These are phyloP conservation scores for Podaxis sp. DNA, from an alignment of 768 basidiomycete genomes.

Conservation along the genomic window DNA sequence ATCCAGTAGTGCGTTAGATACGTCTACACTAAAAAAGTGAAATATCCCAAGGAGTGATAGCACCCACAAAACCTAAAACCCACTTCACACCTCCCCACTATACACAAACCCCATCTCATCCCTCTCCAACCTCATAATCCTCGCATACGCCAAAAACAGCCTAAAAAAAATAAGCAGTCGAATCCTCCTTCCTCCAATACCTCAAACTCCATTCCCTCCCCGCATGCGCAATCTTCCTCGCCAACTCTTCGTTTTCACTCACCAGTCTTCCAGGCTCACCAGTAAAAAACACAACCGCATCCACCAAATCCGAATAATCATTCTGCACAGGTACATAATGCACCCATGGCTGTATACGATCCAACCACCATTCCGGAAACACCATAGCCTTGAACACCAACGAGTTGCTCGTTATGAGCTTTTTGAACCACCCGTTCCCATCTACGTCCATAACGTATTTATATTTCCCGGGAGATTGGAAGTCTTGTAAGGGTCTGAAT, in stretches of 20 bases:
- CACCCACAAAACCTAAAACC: neutral
- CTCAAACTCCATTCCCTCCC: constrained; percentile 54
- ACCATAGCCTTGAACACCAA: constrained; percentile 61
- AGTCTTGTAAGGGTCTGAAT: constrained; percentile 40
- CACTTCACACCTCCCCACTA: neutral
- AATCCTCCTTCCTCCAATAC: constrained; percentile 59
- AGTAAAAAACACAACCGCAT: constrained; percentile 66
- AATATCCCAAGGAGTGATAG: neutral
- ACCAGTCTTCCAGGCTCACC: constrained; percentile 21
- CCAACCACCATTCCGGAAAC: constrained; percentile 63
- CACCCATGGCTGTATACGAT: constrained; percentile 58
- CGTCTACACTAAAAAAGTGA: too few relatives aligned
- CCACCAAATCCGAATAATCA: constrained; percentile 65
- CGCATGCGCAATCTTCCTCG: constrained; percentile 44
- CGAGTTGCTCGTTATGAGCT: constrained; percentile 52
- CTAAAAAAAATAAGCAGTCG: constrained; percentile 56
- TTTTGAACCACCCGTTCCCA: constrained; percentile 61
- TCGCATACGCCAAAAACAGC: constrained; percentile 25
- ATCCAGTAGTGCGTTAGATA: too few relatives aligned
- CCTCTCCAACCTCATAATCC: constrained; percentile 12
- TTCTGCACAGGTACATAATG: constrained; percentile 71
- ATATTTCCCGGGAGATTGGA: constrained; percentile 44
- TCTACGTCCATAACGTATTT: constrained; percentile 62
- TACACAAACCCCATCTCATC: constrained; percentile 8
- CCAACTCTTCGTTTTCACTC: constrained; percentile 57